These are phyloP conservation scores for Ogataea henricii DNA, from an alignment of 805 yeast genomes.

Conservation along the genomic window DNA sequence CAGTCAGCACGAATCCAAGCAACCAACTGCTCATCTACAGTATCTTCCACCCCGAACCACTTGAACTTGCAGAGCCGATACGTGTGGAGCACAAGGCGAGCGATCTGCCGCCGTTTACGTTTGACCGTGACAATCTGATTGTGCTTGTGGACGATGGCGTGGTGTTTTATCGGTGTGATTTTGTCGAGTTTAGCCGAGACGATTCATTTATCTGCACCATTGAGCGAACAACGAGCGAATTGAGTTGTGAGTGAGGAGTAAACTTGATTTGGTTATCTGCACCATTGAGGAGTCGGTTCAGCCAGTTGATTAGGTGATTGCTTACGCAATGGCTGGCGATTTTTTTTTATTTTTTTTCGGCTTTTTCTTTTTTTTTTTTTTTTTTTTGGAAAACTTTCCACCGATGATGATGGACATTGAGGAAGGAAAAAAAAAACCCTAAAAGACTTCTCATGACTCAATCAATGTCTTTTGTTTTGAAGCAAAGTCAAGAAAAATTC, in stretches of 20 bases:
- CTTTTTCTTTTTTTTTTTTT: not conserved
- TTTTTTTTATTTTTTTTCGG: too few relatives aligned
- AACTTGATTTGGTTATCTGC: too few relatives aligned
- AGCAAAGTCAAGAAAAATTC: not conserved
- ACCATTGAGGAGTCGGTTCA: too few relatives aligned
- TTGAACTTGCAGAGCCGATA: constrained; percentile 4
- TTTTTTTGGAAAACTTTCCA: not conserved
- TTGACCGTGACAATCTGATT: constrained; percentile 7
- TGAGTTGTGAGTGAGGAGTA: too few relatives aligned
- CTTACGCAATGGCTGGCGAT: too few relatives aligned
- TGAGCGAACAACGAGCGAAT: too few relatives aligned
- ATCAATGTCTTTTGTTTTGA: not conserved
- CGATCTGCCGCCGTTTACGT: constrained; percentile 14
- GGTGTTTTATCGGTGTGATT: too few relatives aligned
- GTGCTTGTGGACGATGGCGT: constrained; percentile 4
- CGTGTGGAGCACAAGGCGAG: not conserved
- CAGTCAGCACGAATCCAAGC: constrained; percentile 11
- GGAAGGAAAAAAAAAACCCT: not conserved
- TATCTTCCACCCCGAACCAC: constrained; percentile 13
- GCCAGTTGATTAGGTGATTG: too few relatives aligned
- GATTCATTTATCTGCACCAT: too few relatives aligned
- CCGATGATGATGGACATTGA: not conserved
- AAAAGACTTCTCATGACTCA: too few relatives aligned
- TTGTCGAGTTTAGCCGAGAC: too few relatives aligned
- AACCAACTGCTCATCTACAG: constrained; percentile 16